phyloP scores from a whole-genome alignment of 495 filamentous ascomycete genomes.

The Oleoguttula mirabilis region DNA sequence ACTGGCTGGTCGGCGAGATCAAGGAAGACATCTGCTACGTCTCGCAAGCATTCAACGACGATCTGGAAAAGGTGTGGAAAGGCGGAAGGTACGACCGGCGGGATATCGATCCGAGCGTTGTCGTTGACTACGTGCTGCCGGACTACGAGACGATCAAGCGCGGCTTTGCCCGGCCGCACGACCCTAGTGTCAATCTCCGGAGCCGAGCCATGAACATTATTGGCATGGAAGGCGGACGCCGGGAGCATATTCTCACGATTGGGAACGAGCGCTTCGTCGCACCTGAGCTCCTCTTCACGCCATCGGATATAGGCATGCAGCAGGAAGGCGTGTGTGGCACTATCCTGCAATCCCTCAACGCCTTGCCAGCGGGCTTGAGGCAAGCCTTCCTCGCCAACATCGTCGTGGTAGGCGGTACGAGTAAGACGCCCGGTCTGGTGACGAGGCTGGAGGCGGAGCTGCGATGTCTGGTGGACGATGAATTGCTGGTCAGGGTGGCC shows the following conservation, averaged over 20 bases:
- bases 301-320: conserved; percentile 73
- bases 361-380: conserved; percentile 63
- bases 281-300: conserved; percentile 80
- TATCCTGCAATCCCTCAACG: conserved; percentile 68
- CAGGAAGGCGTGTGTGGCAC: conserved; percentile 72
- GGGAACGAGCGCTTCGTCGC: conserved; percentile 87
- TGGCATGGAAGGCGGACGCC: conserved; percentile 42
- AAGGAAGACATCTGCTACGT: conserved; percentile 86
- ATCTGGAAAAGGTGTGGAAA: conserved; percentile 79
- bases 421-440: conserved; percentile 67
- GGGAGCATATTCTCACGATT: conserved; percentile 74
- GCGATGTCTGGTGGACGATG: conserved; percentile 7
- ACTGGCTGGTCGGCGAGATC: conserved; percentile 84
- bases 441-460: conserved; percentile 45
- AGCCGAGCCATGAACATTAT: conserved; percentile 38
- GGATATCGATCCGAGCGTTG: conserved; percentile 50
- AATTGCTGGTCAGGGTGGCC: conserved; percentile 13
- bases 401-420: conserved; percentile 78
- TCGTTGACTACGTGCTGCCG: conserved; percentile 85
- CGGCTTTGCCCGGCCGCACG: conserved; percentile 66
- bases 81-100: conserved; percentile 40
- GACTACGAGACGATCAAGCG: conserved; percentile 68
- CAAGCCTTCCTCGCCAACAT: conserved; percentile 56
- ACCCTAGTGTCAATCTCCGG: conserved; percentile 44
- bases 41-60: conserved; percentile 53